Conservation (phyloP, 2,329 filamentous ascomycete genomes). For the Scedosporium aurantiacum region DNA sequence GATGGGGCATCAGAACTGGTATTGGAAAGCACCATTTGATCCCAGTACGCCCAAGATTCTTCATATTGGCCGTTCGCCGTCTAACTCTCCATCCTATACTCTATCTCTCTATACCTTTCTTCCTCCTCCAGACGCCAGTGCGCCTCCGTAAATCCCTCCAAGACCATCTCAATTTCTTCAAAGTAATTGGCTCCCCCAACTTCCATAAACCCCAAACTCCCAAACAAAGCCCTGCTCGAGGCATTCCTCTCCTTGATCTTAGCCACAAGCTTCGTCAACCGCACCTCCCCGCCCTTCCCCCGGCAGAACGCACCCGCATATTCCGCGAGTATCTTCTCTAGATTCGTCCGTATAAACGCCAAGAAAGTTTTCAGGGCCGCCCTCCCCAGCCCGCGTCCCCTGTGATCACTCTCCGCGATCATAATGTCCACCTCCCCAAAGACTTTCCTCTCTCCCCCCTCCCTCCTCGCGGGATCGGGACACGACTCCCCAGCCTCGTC, state of each 20-base stretch:
- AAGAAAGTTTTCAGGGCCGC: constrained; percentile 59
- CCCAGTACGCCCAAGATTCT: background rate
- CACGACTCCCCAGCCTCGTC: constrained; percentile 17
- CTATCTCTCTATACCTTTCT: constrained; percentile 5
- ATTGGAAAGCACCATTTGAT: too few relatives aligned
- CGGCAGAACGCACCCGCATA: constrained; percentile 18
- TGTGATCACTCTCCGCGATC: constrained; percentile 53
- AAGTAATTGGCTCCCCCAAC: constrained; percentile 47
- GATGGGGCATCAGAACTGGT: too few relatives aligned
- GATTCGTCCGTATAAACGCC: constrained; percentile 49
- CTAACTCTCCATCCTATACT: background rate
- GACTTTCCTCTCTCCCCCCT: constrained; percentile 14
- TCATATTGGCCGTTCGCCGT: background rate
- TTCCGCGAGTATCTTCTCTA: constrained; percentile 40
- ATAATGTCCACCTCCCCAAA: constrained; percentile 78
- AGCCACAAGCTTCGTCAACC: constrained; percentile 40
- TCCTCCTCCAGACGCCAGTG: constrained; percentile 7
- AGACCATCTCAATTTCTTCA: constrained; percentile 43
- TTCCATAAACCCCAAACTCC: constrained; percentile 38
- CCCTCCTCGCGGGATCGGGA: constrained; percentile 11
- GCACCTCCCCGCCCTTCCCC: background rate
- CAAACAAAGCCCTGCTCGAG: constrained; percentile 40
- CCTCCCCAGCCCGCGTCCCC: constrained; percentile 53
- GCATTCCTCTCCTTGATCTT: constrained; percentile 48
- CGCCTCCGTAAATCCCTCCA: constrained; percentile 17